Conservation (phyloP, 345 rosid genomes). For the Acer saccharum region DNA sequence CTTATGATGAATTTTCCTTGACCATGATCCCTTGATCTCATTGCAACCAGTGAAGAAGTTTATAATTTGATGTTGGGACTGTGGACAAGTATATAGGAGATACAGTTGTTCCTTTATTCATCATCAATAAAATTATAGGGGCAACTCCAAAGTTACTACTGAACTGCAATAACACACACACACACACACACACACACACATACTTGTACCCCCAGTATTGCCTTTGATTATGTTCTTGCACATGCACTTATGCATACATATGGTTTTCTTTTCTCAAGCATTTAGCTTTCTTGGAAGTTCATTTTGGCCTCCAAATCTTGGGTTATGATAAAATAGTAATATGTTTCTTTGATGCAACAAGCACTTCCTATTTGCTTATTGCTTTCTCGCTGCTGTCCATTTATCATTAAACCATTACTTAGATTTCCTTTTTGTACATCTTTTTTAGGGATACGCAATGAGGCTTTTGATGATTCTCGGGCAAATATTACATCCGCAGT, state of each 20-base stretch:
- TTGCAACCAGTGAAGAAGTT: neutral
- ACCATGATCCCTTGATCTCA: neutral
- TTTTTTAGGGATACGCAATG: conserved; percentile 68
- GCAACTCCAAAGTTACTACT: neutral
- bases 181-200: neutral
- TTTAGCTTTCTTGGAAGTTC: neutral
- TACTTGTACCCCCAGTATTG: neutral
- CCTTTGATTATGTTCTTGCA: neutral
- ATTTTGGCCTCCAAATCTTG: conserved; percentile 7
- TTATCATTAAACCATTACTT: conserved; percentile 19
- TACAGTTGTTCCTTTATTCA: neutral
- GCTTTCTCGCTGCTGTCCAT: conserved; percentile 8
- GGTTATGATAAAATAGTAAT: neutral
- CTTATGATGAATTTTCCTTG: neutral
- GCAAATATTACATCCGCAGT: conserved; percentile 52
- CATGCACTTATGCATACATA: neutral
- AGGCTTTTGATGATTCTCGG: conserved; percentile 73
- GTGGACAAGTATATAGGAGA: neutral
- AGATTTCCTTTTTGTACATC: conserved; percentile 19
- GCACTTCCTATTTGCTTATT: neutral
- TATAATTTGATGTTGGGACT: neutral
- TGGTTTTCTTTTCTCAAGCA: neutral
- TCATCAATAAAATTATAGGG: neutral
- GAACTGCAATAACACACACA: neutral
- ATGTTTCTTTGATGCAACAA: conserved; percentile 5